These are phyloP conservation scores for Halteria grandinella DNA, from an alignment of 73 alveolate genomes.

Conservation along the genomic window DNA sequence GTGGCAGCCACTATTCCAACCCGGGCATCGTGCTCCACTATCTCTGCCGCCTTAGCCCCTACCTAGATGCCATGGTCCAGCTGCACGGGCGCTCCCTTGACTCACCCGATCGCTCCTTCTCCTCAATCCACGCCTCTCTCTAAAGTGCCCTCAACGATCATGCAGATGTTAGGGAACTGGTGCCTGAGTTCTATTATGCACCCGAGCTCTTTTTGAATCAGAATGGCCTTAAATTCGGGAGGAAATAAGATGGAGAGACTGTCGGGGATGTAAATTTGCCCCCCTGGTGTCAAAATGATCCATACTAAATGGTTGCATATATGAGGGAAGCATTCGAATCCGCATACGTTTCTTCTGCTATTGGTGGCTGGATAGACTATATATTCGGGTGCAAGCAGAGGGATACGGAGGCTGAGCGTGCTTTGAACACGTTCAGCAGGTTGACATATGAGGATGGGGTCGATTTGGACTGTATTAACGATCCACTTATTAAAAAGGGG, in stretches of 20 bases:
- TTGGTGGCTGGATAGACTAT: slow-evolving; percentile 86
- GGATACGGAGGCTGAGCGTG: slow-evolving; percentile 89
- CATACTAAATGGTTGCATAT: slow-evolving; percentile 68
- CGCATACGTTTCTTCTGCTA: slow-evolving; percentile 67
- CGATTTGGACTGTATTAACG: slow-evolving; percentile 71
- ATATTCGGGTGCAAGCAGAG: slow-evolving; percentile 90
- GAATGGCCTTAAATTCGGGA: slow-evolving; percentile 77
- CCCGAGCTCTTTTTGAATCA: slow-evolving; percentile 91
- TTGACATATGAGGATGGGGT: slow-evolving; percentile 89
- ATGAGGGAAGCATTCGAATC: slow-evolving; percentile 86
- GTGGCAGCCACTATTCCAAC: slow-evolving; percentile 95
- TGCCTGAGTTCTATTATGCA: slow-evolving; percentile 94
- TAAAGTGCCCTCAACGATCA: slow-evolving; percentile 87
- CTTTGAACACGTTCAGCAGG: slow-evolving; percentile 76
- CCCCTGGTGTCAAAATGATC: slow-evolving; percentile 80
- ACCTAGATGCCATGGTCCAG: slow-evolving; percentile 87
- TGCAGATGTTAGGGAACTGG: slow-evolving; percentile 96
- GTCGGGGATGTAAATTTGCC: slow-evolving; percentile 89
- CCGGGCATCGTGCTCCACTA: slow-evolving; percentile 93
- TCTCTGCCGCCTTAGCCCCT: slow-evolving; percentile 92
- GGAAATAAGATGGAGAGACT: slow-evolving; percentile 75
- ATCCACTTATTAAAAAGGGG: slow-evolving; percentile 62
- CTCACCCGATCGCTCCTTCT: slow-evolving; percentile 91
- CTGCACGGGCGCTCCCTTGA: slow-evolving; percentile 94
- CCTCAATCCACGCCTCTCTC: slow-evolving; percentile 78